Percentiles rank a stretch among this genome's conserved stretches.
Evolutionary conservation across 2,329 filamentous ascomycete species (phyloP).

Genomic region (Pezicula rhizophila): DNA sequence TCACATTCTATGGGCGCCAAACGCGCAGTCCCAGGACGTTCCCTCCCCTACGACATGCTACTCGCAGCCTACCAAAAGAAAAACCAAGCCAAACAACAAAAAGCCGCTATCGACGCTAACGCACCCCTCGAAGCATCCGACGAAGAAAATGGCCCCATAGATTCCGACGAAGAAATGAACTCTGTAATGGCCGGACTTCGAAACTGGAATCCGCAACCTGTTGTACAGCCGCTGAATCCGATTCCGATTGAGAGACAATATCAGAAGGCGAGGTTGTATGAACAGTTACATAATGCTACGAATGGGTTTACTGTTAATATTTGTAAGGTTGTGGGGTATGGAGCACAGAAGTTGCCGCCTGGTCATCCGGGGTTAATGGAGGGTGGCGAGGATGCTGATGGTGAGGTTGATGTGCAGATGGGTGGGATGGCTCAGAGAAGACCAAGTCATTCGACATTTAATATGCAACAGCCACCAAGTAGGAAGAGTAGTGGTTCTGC

Average conservation of each 20-base stretch:
- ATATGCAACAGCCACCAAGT: background rate
- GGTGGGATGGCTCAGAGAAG: conserved; percentile 12
- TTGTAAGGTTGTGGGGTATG: conserved; percentile 50
- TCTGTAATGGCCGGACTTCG: conserved; percentile 77
- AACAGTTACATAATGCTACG: conserved; percentile 60
- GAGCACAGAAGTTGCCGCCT: conserved; percentile 47
- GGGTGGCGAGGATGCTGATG: conserved; percentile 49
- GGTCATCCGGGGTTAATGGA: conserved; percentile 38
- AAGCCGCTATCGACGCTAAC: conserved; percentile 91
- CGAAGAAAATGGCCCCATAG: conserved; percentile 71
- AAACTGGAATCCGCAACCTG: conserved; percentile 70
- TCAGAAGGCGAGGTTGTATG: conserved; percentile 54
- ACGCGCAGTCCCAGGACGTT: conserved; percentile 78
- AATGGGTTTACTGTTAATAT: conserved; percentile 62
- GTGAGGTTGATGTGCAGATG: conserved; percentile 44
- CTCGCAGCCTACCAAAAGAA: conserved; percentile 90
- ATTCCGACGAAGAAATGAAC: conserved; percentile 91
- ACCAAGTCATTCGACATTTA: conserved; percentile 10
- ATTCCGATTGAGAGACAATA: conserved; percentile 58
- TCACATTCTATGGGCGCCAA: conserved; percentile 95
- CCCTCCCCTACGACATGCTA: conserved; percentile 87
- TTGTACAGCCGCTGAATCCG: conserved; percentile 61
- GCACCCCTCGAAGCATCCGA: conserved; percentile 83
- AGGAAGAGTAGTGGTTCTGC: background rate
- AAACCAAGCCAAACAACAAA: conserved; percentile 97